These are phyloP conservation scores for Pascua guehoae DNA, from an alignment of 1,284 basidiomycete genomes.

Conservation along the genomic window DNA sequence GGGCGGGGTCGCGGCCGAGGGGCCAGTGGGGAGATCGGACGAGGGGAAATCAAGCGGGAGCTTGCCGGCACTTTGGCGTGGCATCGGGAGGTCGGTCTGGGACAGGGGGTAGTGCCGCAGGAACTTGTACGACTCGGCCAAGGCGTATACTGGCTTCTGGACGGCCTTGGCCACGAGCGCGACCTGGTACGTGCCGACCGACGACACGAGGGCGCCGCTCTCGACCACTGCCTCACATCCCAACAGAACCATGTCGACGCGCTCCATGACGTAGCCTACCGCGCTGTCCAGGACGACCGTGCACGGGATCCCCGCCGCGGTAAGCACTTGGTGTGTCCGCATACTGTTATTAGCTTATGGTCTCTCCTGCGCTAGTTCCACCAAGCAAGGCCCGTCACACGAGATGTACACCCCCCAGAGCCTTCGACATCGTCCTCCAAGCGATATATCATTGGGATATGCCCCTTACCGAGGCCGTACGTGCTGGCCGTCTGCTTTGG, in stretches of 20 bases:
- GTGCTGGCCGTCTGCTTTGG: too few species aligned
- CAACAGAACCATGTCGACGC: slow-evolving; percentile 89
- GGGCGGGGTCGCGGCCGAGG: neutral
- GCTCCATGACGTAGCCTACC: slow-evolving; percentile 94
- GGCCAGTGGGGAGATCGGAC: slow-evolving; percentile 13
- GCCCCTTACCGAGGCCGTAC: too few species aligned
- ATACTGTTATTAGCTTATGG: slow-evolving; percentile 56
- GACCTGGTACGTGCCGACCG: slow-evolving; percentile 91
- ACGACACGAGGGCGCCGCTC: slow-evolving; percentile 60
- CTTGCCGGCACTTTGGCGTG: slow-evolving; percentile 6
- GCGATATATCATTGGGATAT: too few species aligned
- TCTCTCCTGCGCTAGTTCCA: too few species aligned
- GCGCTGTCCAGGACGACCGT: slow-evolving; percentile 94
- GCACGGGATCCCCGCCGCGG: slow-evolving; percentile 83
- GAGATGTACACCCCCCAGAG: too few species aligned
- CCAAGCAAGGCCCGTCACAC: too few species aligned
- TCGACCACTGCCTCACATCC: slow-evolving; percentile 97
- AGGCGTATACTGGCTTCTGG: slow-evolving; percentile 93
- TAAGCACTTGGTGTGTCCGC: slow-evolving; percentile 80
- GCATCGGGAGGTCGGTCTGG: slow-evolving; percentile 83
- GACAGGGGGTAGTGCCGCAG: slow-evolving; percentile 93
- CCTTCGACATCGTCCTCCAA: too few species aligned
- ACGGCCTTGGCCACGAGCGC: slow-evolving; percentile 92
- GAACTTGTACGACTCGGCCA: slow-evolving; percentile 98
- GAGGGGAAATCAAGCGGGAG: slow-evolving; percentile 27